These are phyloP conservation scores for Coemansia sp. DNA, from an alignment of 192 early-diverging fungal species.

Conservation along the genomic window DNA sequence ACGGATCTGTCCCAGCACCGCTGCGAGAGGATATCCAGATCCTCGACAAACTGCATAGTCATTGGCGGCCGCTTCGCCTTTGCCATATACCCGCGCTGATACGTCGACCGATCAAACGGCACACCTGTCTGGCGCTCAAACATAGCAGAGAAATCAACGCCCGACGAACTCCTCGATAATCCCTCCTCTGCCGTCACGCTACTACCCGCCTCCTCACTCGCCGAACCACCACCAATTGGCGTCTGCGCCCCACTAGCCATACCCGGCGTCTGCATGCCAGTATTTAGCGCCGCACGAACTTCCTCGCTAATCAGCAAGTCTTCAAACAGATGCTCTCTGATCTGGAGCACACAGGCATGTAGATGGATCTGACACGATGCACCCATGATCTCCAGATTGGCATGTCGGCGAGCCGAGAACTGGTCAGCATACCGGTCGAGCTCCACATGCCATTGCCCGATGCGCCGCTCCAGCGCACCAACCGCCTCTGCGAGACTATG, in stretches of 20 bases:
- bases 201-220: too few species aligned
- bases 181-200: too few species aligned
- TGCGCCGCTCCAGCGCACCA: slow-evolving; percentile 30
- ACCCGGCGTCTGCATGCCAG: not conserved
- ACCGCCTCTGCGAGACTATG: slow-evolving; percentile 21
- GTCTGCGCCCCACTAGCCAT: not conserved
- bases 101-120: slow-evolving; percentile 23
- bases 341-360: slow-evolving; percentile 48
- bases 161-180: slow-evolving; percentile 21
- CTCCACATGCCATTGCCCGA: slow-evolving; percentile 49
- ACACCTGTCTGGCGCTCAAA: slow-evolving; percentile 30
- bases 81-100: slow-evolving; percentile 44
- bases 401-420: slow-evolving; percentile 51
- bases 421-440: slow-evolving; percentile 45
- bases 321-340: slow-evolving; percentile 52
- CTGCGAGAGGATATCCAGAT: slow-evolving; percentile 34
- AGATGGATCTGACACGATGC: slow-evolving; percentile 46
- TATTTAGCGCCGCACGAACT: too few species aligned
- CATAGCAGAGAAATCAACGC: slow-evolving; percentile 20
- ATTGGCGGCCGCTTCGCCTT: slow-evolving; percentile 31
- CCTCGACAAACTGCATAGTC: slow-evolving; percentile 23
- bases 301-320: slow-evolving; percentile 28
- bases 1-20: slow-evolving; percentile 50
- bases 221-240: not conserved
- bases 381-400: slow-evolving; percentile 53